phyloP scores from a whole-genome alignment of 345 rosid species.

The Populus simonii region DNA sequence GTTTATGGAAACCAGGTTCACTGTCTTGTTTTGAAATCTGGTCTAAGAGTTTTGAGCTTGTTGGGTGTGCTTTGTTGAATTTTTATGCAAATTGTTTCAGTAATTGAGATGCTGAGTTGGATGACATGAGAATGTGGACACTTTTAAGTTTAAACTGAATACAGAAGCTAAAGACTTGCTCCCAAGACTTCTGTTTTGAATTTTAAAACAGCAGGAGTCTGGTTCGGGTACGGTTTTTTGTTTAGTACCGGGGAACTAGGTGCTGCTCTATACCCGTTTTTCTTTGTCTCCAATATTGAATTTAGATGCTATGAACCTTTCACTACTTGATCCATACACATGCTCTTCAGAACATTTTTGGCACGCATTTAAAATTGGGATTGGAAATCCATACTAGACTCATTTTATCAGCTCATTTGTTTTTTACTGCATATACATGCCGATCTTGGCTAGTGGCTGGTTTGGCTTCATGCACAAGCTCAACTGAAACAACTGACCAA shows the following conservation, averaged over 20 bases:
- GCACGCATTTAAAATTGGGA: background rate
- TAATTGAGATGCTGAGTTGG: background rate
- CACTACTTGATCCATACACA: background rate
- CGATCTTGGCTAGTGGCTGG: background rate
- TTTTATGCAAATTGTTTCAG: background rate
- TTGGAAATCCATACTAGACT: background rate
- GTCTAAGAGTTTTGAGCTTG: background rate
- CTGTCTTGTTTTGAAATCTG: background rate
- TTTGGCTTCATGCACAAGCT: background rate
- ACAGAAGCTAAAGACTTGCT: background rate
- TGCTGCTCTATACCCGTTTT: background rate
- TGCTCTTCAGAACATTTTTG: background rate
- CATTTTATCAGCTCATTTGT: background rate
- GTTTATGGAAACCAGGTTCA: background rate
- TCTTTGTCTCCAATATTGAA: background rate
- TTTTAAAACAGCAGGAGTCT: background rate
- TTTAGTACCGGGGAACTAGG: background rate
- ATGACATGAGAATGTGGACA: background rate
- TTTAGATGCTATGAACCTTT: background rate
- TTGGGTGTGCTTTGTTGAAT: background rate
- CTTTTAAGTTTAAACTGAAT: background rate
- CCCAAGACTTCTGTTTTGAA: background rate
- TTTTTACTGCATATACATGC: background rate
- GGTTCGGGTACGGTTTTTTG: background rate
- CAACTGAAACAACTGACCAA: background rate